phyloP scores from a whole-genome alignment of 805 yeast genomes.

The Danielia oregonensis region DNA sequence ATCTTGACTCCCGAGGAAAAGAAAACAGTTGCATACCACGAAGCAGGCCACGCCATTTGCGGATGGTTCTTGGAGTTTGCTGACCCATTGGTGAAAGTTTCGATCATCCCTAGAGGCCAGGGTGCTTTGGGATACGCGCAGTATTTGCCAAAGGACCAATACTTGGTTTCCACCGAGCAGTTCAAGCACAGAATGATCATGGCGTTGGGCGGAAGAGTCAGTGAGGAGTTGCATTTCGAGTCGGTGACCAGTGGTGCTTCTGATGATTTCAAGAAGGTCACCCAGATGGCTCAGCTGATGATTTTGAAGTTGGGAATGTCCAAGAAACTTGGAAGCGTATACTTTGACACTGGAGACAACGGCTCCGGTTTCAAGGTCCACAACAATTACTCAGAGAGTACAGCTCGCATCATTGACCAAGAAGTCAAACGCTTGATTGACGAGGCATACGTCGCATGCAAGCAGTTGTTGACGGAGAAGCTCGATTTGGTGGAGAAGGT shows the following conservation, averaged over 20 bases:
- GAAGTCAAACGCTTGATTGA: slow-evolving; percentile 79
- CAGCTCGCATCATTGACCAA: slow-evolving; percentile 73
- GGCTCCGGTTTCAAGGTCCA: slow-evolving; percentile 48
- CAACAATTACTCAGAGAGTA: slow-evolving; percentile 87
- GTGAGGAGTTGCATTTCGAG: slow-evolving; percentile 88
- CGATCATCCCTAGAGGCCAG: slow-evolving; percentile 95
- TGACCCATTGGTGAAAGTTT: slow-evolving; percentile 91
- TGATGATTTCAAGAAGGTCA: slow-evolving; percentile 94
- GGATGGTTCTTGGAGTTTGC: slow-evolving; percentile 94
- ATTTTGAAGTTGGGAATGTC: slow-evolving; percentile 93
- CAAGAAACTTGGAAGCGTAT: slow-evolving; percentile 75
- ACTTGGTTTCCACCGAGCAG: slow-evolving; percentile 72
- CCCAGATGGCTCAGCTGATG: slow-evolving; percentile 91
- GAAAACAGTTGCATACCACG: slow-evolving; percentile 91
- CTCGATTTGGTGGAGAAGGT: slow-evolving; percentile 60
- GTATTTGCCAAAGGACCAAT: slow-evolving; percentile 90
- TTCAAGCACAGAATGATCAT: slow-evolving; percentile 88
- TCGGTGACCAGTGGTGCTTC: slow-evolving; percentile 96
- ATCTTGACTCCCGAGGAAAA: slow-evolving; percentile 83
- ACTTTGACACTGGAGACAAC: slow-evolving; percentile 66
- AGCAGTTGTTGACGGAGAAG: slow-evolving; percentile 56
- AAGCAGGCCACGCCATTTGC: slow-evolving; percentile 98
- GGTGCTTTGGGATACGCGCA: slow-evolving; percentile 98
- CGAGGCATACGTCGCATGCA: slow-evolving; percentile 73
- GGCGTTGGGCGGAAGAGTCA: slow-evolving; percentile 96